Conservation (phyloP, 163 green algal species). For the Scenedesmus sp. region DNA sequence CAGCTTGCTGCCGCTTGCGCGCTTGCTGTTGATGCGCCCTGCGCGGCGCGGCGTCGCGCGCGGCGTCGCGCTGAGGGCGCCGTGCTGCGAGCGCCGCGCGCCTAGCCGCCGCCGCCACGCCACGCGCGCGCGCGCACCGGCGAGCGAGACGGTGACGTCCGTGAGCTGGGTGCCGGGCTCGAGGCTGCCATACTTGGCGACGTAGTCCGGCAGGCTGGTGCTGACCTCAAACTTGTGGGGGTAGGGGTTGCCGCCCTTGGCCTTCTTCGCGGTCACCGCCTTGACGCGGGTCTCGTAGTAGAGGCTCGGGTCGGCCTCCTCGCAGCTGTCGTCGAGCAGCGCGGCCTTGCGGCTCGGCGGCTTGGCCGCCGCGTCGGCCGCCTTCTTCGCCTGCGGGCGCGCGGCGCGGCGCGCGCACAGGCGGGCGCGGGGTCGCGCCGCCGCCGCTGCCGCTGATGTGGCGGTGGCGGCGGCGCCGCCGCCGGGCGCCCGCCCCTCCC, state of each 20-base stretch:
- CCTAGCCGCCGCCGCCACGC: background rate
- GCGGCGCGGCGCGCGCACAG: too few species aligned
- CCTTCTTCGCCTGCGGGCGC: slow-evolving; percentile 71
- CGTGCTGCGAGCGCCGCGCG: background rate
- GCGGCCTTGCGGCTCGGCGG: slow-evolving; percentile 56
- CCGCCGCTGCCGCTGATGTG: background rate
- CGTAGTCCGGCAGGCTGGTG: slow-evolving; percentile 80
- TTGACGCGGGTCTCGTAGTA: slow-evolving; percentile 93
- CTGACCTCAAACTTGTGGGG: slow-evolving; percentile 98
- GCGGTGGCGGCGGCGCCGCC: background rate
- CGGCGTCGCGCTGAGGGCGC: too few species aligned
- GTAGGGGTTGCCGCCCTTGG: slow-evolving; percentile 92
- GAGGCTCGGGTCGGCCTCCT: slow-evolving; percentile 81
- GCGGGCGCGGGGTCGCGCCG: too few species aligned
- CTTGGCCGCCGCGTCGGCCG: slow-evolving; percentile 68
- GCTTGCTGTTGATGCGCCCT: slow-evolving; percentile 91
- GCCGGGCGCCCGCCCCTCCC: too few species aligned
- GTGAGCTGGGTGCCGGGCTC: slow-evolving; percentile 77
- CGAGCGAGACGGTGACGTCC: slow-evolving; percentile 67
- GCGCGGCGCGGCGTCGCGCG: too few species aligned
- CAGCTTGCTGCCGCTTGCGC: slow-evolving; percentile 90
- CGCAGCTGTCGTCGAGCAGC: slow-evolving; percentile 58
- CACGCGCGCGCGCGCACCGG: slow-evolving; percentile 52
- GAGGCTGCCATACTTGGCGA: slow-evolving; percentile 80
- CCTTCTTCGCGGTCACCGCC: slow-evolving; percentile 78